Percentiles rank a stretch among this genome's conserved stretches.
Evolutionary conservation across 768 basidiomycete species (phyloP).

Genomic region (Mycena chlorophos): DNA sequence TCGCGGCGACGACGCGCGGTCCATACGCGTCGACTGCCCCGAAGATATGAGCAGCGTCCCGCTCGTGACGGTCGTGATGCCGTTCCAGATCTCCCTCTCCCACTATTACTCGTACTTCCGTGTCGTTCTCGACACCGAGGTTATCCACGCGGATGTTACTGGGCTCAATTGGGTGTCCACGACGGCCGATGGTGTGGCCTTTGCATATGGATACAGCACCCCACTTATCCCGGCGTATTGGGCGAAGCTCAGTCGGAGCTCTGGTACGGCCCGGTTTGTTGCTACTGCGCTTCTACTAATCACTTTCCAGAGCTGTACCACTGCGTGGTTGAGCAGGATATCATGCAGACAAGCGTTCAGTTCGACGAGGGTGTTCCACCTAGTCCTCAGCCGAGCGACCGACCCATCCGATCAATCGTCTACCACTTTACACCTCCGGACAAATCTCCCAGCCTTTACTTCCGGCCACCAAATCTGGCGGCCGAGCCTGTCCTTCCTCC

Average conservation of each 20-base stretch:
- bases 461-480: not conserved
- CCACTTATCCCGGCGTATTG: slow-evolving; percentile 28
- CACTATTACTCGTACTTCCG: slow-evolving; percentile 26
- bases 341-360: slow-evolving; percentile 1
- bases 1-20: slow-evolving; percentile 7
- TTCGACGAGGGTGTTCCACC: not conserved
- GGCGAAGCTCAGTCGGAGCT: slow-evolving; percentile 24
- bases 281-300: not conserved
- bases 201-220: slow-evolving; percentile 18
- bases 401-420: slow-evolving; percentile 13
- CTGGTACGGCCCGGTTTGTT: slow-evolving; percentile 19
- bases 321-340: slow-evolving; percentile 29
- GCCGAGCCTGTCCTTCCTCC: not conserved
- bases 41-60: slow-evolving; percentile 18
- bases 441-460: not conserved
- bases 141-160: slow-evolving; percentile 28
- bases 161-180: slow-evolving; percentile 16
- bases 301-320: slow-evolving; percentile 21
- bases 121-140: slow-evolving; percentile 25
- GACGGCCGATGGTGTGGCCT: not conserved
- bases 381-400: slow-evolving; percentile 4
- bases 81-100: slow-evolving; percentile 15
- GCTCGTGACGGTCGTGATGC: slow-evolving; percentile 24
- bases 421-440: slow-evolving; percentile 9
- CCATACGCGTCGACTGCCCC: slow-evolving; percentile 19